Percentiles rank a stretch among this genome's conserved stretches.
phyloP scores from a whole-genome alignment of 345 rosid species.

The Pugionium dolabratum region DNA sequence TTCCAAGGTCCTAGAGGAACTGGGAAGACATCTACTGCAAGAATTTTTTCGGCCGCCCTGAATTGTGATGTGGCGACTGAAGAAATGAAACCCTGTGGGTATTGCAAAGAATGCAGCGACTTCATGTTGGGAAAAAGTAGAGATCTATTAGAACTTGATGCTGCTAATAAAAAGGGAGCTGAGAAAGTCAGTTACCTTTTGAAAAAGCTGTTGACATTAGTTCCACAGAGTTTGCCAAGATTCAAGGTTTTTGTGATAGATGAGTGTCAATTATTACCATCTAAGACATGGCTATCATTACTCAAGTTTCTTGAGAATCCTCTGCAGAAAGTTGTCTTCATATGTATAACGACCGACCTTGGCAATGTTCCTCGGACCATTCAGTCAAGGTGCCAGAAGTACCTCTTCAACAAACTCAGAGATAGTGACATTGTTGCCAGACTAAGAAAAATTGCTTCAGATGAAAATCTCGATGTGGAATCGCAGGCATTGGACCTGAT shows the following conservation, averaged over 20 bases:
- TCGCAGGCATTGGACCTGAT: constrained; percentile 76
- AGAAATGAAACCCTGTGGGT: constrained; percentile 80
- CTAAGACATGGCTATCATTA: constrained; percentile 79
- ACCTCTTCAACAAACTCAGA: constrained; percentile 78
- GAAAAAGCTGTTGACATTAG: constrained; percentile 52
- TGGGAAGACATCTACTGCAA: constrained; percentile 85
- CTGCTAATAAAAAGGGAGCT: constrained; percentile 63
- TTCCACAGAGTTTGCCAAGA: constrained; percentile 49
- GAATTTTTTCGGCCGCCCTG: constrained; percentile 77
- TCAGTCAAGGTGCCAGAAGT: constrained; percentile 85
- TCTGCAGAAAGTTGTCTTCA: constrained; percentile 61
- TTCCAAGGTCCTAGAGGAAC: constrained; percentile 98
- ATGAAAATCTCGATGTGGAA: constrained; percentile 82
- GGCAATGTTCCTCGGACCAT: constrained; percentile 85
- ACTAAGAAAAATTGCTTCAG: constrained; percentile 59
- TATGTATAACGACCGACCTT: constrained; percentile 77
- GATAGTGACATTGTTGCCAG: constrained; percentile 67
- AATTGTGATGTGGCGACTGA: constrained; percentile 56
- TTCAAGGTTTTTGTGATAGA: constrained; percentile 78
- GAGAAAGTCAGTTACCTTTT: constrained; percentile 60
- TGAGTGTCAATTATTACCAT: constrained; percentile 85
- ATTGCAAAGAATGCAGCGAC: constrained; percentile 68
- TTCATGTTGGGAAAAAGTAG: constrained; percentile 63
- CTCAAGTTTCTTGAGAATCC: constrained; percentile 90
- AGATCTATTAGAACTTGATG: constrained; percentile 71